Percentiles rank a stretch among this genome's conserved stretches.
Evolutionary conservation across 2,329 filamentous ascomycete species (phyloP).

Genomic region (Thielaviopsis euricoi): DNA sequence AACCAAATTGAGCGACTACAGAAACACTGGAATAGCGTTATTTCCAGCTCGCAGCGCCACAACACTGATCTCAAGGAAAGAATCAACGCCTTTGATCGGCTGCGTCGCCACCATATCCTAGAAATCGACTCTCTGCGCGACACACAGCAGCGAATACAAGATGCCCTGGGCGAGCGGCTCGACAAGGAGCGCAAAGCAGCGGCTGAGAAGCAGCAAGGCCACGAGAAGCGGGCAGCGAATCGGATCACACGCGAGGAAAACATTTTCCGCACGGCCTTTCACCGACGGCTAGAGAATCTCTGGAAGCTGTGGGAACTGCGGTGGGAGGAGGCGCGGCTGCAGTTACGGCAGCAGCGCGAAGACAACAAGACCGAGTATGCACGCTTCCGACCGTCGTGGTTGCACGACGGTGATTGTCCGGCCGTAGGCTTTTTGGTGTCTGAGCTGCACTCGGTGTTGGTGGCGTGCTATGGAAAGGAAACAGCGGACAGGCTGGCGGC

Average conservation of each 20-base stretch:
- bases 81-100: slow-evolving; percentile 1
- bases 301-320: slow-evolving; percentile 10
- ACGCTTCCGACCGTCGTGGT: slow-evolving; percentile 8
- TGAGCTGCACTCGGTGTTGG: slow-evolving; percentile 2
- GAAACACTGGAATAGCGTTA: slow-evolving; percentile 7
- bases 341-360: neutral
- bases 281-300: slow-evolving; percentile 1
- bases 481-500: slow-evolving; percentile 1
- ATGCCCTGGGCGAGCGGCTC: slow-evolving; percentile 8
- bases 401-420: neutral
- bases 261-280: slow-evolving; percentile 6
- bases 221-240: slow-evolving; percentile 7
- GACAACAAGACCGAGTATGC: neutral
- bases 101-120: slow-evolving; percentile 1
- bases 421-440: neutral
- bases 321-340: slow-evolving; percentile 8
- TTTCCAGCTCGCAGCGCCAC: slow-evolving; percentile 3
- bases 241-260: slow-evolving; percentile 9
- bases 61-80: slow-evolving; percentile 5
- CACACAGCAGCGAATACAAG: slow-evolving; percentile 10
- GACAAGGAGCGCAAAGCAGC: slow-evolving; percentile 3
- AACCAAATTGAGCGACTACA: slow-evolving; percentile 7
- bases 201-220: slow-evolving; percentile 2
- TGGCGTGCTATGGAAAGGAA: slow-evolving; percentile 9
- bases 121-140: slow-evolving; percentile 10